Evolutionary conservation across 768 basidiomycete species (phyloP).

Genomic region (Terana coerulea): DNA sequence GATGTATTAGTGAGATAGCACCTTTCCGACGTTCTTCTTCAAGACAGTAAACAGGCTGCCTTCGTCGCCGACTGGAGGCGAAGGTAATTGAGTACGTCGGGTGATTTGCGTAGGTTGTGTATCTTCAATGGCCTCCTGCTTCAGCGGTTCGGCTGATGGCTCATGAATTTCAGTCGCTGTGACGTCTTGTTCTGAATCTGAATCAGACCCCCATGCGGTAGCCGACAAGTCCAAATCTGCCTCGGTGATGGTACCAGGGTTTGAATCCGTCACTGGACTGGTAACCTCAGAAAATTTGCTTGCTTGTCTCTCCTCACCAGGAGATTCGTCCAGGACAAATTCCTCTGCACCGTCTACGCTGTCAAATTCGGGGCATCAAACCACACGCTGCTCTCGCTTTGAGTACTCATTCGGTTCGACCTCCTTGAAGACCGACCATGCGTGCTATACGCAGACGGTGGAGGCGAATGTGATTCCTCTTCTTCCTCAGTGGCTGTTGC

Average conservation of each 20-base stretch:
- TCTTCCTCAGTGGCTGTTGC: constrained; percentile 48
- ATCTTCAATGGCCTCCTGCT: neutral
- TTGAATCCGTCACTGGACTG: constrained; percentile 28
- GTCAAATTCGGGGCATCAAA: constrained; percentile 71
- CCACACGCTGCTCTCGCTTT: constrained; percentile 52
- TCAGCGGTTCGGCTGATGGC: neutral
- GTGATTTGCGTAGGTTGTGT: constrained; percentile 12
- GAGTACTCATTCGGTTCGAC: constrained; percentile 21
- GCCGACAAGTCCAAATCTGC: constrained; percentile 36
- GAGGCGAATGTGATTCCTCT: constrained; percentile 18
- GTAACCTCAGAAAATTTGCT: constrained; percentile 24
- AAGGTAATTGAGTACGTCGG: constrained; percentile 57
- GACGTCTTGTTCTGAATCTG: constrained; percentile 43
- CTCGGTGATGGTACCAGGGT: constrained; percentile 21
- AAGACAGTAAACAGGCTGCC: constrained; percentile 79
- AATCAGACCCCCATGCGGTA: constrained; percentile 42
- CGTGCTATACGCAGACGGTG: constrained; percentile 13
- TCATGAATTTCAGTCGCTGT: no score
- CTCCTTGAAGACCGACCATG: constrained; percentile 8
- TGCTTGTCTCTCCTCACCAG: constrained; percentile 31
- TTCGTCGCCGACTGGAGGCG: constrained; percentile 63
- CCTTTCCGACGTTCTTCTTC: constrained; percentile 89
- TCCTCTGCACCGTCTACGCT: constrained; percentile 70
- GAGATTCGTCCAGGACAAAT: constrained; percentile 45
- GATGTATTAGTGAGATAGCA: constrained; percentile 25